These are phyloP conservation scores for Aspergillus indologenus DNA, from an alignment of 495 filamentous ascomycete species.

Conservation along the genomic window DNA sequence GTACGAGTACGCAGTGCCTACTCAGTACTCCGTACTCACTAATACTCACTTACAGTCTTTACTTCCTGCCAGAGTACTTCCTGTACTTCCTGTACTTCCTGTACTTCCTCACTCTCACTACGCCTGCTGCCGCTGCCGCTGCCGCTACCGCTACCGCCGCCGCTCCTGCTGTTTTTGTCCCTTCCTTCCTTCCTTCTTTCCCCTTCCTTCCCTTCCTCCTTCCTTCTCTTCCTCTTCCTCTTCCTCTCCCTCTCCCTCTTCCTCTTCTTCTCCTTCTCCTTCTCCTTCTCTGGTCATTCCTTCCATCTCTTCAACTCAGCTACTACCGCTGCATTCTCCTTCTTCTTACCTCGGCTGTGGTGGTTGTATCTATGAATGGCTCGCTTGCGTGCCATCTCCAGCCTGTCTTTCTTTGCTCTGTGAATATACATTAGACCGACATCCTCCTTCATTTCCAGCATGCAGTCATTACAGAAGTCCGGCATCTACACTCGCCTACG, in stretches of 20 bases:
- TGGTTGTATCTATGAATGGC: neutral
- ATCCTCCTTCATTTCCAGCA: conserved; percentile 8
- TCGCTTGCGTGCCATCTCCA: neutral
- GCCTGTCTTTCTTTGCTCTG: neutral
- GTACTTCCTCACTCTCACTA: no score
- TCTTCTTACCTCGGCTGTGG: conserved; percentile 3
- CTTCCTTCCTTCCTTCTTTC: conserved; percentile 3
- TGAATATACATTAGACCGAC: no score
- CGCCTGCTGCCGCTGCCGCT: neutral
- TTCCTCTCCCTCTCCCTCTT: conserved; percentile 3
- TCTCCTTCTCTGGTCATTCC: conserved; percentile 4
- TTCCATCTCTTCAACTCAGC: neutral
- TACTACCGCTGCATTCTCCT: conserved; percentile 4
- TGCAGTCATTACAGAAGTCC: conserved; percentile 27
- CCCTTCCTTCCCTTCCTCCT: neutral
- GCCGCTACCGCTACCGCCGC: neutral
- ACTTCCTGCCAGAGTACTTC: no score
- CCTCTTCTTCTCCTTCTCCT: neutral
- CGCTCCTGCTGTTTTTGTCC: neutral
- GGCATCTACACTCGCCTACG: conserved; percentile 32
- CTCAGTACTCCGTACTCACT: no score
- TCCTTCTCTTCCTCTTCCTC: neutral
- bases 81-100: no score
- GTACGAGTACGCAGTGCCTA: no score
- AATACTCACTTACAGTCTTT: no score